Conservation (phyloP, 129 eudicot genomes). For the Centaurea solstitialis region DNA sequence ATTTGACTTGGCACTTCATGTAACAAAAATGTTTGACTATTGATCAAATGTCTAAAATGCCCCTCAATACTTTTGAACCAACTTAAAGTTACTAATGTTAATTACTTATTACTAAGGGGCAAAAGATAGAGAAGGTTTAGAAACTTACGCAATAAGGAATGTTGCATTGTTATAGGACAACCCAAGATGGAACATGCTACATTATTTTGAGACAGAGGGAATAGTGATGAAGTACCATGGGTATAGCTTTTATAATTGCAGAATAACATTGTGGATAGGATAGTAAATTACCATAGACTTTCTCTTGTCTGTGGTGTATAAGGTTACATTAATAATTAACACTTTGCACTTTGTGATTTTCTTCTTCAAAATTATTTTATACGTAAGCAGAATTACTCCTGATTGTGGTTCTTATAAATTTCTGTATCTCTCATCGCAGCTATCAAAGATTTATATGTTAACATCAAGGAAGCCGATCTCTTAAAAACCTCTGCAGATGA, state of each 20-base stretch:
- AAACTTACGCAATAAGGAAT: background rate
- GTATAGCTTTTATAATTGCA: background rate
- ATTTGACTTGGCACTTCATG: constrained; percentile 13
- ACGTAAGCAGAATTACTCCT: constrained; percentile 2
- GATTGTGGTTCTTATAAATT: background rate
- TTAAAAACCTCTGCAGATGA: constrained; percentile 61
- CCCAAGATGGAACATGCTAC: background rate
- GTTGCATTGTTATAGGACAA: constrained; percentile 7
- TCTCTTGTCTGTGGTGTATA: background rate
- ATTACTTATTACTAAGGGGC: background rate
- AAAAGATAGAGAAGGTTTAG: background rate
- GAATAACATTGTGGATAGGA: no score
- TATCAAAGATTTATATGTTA: constrained; percentile 53
- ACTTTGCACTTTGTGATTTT: background rate
- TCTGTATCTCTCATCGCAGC: constrained; percentile 49
- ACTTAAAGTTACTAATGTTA: background rate
- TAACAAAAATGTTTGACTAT: background rate
- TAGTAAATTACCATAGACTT: background rate
- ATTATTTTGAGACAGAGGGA: background rate
- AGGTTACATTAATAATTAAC: background rate
- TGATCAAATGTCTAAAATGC: background rate
- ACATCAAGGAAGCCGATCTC: constrained; percentile 70
- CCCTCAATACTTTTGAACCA: background rate
- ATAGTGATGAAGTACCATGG: background rate
- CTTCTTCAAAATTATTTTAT: background rate